phyloP scores from a whole-genome alignment of 352 stramenopile species.

The Phytophthora aleatoria region DNA sequence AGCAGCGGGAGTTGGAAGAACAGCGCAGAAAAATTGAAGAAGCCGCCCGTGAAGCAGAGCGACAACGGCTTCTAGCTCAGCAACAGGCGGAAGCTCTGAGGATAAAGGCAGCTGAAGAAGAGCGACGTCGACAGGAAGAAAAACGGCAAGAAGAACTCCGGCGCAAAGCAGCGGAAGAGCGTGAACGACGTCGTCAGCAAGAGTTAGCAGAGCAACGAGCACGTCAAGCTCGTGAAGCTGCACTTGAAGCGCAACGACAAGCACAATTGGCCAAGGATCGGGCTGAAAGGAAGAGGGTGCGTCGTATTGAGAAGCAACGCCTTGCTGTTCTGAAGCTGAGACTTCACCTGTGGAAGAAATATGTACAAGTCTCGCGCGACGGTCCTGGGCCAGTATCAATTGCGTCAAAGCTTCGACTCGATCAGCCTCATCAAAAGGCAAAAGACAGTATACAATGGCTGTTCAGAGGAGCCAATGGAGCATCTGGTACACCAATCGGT shows the following conservation, averaged over 20 bases:
- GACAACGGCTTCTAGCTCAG: conserved; percentile 28
- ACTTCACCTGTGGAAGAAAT: conserved; percentile 71
- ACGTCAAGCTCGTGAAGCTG: conserved; percentile 45
- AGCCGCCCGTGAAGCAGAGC: conserved; percentile 38
- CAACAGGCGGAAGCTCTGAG: conserved; percentile 32
- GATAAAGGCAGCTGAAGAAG: conserved; percentile 47
- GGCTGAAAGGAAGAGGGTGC: conserved; percentile 36
- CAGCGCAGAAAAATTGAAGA: conserved; percentile 44
- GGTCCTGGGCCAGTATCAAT: conserved; percentile 46
- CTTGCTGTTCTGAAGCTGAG: conserved; percentile 59
- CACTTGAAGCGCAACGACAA: conserved; percentile 53
- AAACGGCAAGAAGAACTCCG: conserved; percentile 42
- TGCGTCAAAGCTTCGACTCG: conserved; percentile 37
- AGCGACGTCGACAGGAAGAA: conserved; percentile 41
- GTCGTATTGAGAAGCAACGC: conserved; percentile 49
- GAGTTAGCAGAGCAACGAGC: conserved; percentile 47
- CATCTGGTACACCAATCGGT: conserved; percentile 20
- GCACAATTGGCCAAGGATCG: conserved; percentile 53
- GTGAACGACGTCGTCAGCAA: conserved; percentile 51
- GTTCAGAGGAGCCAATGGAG: conserved; percentile 30
- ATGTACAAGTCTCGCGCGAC: conserved; percentile 53
- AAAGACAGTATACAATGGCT: conserved; percentile 55
- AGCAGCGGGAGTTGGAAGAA: conserved; percentile 55
- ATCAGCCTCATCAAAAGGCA: conserved; percentile 42
- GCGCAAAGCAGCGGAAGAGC: conserved; percentile 39